phyloP scores from a whole-genome alignment of 345 rosid genomes.

The Acer negundo region DNA sequence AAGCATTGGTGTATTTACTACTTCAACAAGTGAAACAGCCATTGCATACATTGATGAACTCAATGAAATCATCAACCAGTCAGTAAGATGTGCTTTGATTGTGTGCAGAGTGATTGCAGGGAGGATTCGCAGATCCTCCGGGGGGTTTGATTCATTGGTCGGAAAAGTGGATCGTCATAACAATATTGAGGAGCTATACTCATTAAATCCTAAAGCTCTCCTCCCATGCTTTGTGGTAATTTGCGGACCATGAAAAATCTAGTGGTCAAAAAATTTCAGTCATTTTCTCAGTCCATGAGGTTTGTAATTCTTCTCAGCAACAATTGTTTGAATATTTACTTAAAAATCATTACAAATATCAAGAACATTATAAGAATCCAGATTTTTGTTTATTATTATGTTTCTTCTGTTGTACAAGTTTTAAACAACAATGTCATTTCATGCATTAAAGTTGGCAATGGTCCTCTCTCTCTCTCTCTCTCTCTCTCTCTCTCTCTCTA shows the following conservation, averaged over 20 bases:
- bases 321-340: not conserved
- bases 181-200: constrained; percentile 54
- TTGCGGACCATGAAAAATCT: constrained; percentile 36
- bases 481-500: too few species aligned
- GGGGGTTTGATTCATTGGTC: constrained; percentile 71
- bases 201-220: constrained; percentile 58
- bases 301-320: not conserved
- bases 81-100: constrained; percentile 42
- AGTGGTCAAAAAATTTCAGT: not conserved
- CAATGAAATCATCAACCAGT: constrained; percentile 5
- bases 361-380: too few species aligned
- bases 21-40: constrained; percentile 54
- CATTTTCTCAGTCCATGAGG: not conserved
- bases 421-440: not conserved
- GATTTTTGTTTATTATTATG: too few species aligned
- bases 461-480: too few species aligned
- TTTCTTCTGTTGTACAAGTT: too few species aligned
- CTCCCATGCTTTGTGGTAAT: constrained; percentile 76
- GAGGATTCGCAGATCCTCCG: constrained; percentile 54
- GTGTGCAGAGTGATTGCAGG: constrained; percentile 81
- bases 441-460: too few species aligned
- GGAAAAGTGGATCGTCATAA: constrained; percentile 40
- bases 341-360: not conserved
- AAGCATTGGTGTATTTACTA: constrained; percentile 45
- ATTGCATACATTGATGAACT: constrained; percentile 37